A percentile compares a stretch with the other conserved stretches of the same genome.
phyloP scores from a whole-genome alignment of 2,329 filamentous ascomycete species.

The Paecilomyces sp. region DNA sequence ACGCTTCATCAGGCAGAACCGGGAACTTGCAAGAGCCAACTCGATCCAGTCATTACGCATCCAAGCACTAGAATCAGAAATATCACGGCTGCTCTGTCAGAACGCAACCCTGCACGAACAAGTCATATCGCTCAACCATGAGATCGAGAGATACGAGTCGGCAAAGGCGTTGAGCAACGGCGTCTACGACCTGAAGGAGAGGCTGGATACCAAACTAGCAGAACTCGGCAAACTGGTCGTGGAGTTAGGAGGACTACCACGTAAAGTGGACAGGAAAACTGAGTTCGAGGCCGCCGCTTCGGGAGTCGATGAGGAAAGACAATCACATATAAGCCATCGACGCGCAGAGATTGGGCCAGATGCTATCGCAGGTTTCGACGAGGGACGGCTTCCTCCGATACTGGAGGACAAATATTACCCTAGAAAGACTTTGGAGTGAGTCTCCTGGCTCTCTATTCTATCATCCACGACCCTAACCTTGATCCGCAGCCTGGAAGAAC shows the following conservation, averaged over 20 bases:
- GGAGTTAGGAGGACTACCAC: conserved; percentile 44
- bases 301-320: conserved; percentile 6
- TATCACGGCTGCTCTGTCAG: conserved; percentile 52
- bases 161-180: conserved; percentile 39
- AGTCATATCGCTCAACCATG: conserved; percentile 49
- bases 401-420: conserved; percentile 54
- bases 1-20: conserved; percentile 58
- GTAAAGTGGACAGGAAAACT: conserved; percentile 16
- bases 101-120: conserved; percentile 55
- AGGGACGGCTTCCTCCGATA: conserved; percentile 49
- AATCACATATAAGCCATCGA: conserved; percentile 6
- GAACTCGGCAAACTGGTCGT: conserved; percentile 49
- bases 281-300: conserved; percentile 8
- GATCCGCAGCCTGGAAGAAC: conserved; percentile 26
- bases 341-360: conserved; percentile 10
- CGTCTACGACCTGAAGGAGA: conserved; percentile 46
- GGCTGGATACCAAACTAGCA: conserved; percentile 49
- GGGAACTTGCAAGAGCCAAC: conserved; percentile 58
- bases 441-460: not conserved
- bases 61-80: conserved; percentile 55
- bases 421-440: conserved; percentile 49
- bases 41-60: conserved; percentile 59
- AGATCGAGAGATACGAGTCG: conserved; percentile 42
- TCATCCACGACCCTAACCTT: not conserved
- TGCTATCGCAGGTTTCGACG: conserved; percentile 13